These are phyloP conservation scores for Calocera viscosa DNA, from an alignment of 768 basidiomycete species.

Conservation along the genomic window DNA sequence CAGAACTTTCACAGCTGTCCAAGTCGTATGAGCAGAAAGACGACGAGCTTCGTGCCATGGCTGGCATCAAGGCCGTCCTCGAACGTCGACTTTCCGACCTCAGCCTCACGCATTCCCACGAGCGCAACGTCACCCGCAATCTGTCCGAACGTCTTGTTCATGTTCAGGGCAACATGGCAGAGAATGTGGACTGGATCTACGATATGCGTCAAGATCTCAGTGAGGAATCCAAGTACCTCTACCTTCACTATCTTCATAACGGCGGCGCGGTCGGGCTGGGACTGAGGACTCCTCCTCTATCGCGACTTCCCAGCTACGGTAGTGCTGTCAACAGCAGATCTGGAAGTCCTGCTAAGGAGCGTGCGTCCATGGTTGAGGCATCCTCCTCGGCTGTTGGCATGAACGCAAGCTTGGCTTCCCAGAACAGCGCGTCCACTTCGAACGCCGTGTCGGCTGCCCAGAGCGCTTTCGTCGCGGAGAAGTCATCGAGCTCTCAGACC, in stretches of 20 bases:
- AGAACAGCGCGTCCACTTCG: too few relatives aligned
- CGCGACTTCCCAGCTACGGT: background rate
- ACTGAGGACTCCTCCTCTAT: background rate
- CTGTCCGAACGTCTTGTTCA: background rate
- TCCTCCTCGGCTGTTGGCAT: too few relatives aligned
- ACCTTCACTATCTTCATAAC: background rate
- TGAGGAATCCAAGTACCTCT: background rate
- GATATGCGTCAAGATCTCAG: conserved; percentile 1
- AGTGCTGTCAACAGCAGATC: background rate
- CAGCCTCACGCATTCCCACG: background rate
- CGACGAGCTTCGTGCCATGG: background rate
- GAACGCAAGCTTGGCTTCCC: too few relatives aligned
- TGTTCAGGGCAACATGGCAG: background rate
- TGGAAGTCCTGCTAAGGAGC: background rate
- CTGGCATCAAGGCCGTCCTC: background rate
- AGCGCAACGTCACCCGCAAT: background rate
- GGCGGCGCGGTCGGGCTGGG: background rate
- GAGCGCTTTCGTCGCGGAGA: too few relatives aligned
- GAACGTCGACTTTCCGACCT: background rate
- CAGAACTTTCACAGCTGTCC: background rate
- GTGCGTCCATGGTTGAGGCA: background rate
- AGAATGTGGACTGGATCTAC: conserved; percentile 1
- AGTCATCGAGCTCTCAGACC: too few relatives aligned
- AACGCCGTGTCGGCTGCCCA: too few relatives aligned
- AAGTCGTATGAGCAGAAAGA: background rate